A percentile compares a stretch with the other conserved stretches of the same genome.
Evolutionary conservation across 2,329 filamentous ascomycete genomes (phyloP).

Genomic region (Pseudomassariella vexata): DNA sequence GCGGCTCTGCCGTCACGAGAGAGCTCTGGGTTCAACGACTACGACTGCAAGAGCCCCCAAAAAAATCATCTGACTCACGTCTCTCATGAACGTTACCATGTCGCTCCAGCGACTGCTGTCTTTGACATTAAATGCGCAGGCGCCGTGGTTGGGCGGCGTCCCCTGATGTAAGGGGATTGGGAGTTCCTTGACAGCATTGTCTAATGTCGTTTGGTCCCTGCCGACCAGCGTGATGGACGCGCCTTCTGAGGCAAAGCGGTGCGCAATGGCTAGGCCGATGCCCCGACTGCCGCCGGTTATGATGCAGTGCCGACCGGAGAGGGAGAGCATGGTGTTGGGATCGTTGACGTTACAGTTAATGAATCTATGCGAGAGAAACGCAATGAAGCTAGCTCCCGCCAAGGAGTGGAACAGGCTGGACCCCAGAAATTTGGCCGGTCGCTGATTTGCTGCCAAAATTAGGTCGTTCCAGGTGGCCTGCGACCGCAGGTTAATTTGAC

Average conservation of each 20-base stretch:
- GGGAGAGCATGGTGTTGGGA: constrained; percentile 18
- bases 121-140: constrained; percentile 16
- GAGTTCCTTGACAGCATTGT: constrained; percentile 28
- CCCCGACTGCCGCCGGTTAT: constrained; percentile 67
- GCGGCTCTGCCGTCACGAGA: too few species aligned
- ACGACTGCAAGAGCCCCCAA: too few species aligned
- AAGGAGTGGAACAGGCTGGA: too few species aligned
- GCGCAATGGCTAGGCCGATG: constrained; percentile 64
- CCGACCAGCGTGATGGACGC: constrained; percentile 57
- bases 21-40: too few species aligned
- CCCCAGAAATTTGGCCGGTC: constrained; percentile 1
- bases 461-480: background rate
- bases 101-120: constrained; percentile 10
- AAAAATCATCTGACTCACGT: constrained; percentile 5
- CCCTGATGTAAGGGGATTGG: constrained; percentile 13
- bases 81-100: constrained; percentile 6
- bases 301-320: constrained; percentile 47
- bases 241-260: constrained; percentile 58
- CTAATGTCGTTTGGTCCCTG: constrained; percentile 42
- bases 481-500: too few species aligned
- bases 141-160: constrained; percentile 7
- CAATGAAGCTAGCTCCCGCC: too few species aligned
- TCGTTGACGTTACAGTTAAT: too few species aligned
- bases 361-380: too few species aligned
- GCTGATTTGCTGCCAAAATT: constrained; percentile 5